Base-by-base conservation (phyloP, 352 stramenopile genomes). In the Pythium dissotocum region DNA sequence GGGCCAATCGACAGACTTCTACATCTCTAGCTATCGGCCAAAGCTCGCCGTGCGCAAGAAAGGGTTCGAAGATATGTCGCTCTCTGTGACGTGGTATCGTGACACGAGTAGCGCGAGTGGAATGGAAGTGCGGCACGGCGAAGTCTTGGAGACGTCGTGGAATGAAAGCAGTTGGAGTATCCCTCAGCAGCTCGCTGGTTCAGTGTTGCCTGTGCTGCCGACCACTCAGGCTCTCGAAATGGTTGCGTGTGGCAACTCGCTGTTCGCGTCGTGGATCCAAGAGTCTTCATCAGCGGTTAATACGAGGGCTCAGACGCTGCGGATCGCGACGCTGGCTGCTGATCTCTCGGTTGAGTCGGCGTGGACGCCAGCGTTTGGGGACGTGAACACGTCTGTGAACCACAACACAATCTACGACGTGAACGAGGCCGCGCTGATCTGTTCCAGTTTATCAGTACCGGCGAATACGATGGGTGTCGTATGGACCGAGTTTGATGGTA, bases 401-500 rank as follows among this genome's bases (percentile, higher is more conserved):
- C 85, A 94, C 54, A 90, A 92, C 52, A 24, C 72, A 2, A 65
- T 48, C 1, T 80, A 74, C 9, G 83, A 92, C 30, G 69, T 63
- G 0, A 65, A 78, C 5, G 75, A 87, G 14, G 68, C 72, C 0
- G 57, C 67, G 6, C 56, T 91, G 0, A 56, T 89, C 3, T 94
- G 85, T 36, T 78, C 77, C 0, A 75, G 66, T 2, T 49, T 61
- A 6, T 65, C 58, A 0, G 58, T 65, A 30, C 48, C 57, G 4
- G 35, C 40, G 4, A 59, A 42, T 2, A 14, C 63, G 6, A 65
- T 79, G 1, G 85, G 80, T 5, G 13, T 91, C 8, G 40, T 89
- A 6, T 94, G 85, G 85, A 92, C 82, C 0, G 85, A 94, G 42
- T 92, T 85, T 42, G 83, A 94, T 46, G 85, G 83, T 0, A 77